These are phyloP conservation scores for Saccharomycopsis crataegensis DNA, from an alignment of 1,139 yeast species.

Conservation along the genomic window DNA sequence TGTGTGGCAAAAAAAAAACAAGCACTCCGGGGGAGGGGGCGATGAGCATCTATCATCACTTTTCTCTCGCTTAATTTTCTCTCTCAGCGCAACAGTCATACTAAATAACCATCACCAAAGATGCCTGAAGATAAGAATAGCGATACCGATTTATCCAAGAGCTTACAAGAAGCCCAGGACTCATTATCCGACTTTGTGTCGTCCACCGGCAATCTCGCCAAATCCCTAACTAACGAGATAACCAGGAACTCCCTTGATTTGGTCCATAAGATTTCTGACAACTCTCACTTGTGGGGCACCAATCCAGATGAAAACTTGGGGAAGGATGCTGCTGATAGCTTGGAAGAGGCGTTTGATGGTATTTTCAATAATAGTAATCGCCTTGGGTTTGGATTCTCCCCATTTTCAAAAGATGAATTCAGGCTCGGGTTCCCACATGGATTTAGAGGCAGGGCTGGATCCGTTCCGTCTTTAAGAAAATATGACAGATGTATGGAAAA, in stretches of 20 bases:
- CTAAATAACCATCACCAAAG: too few species aligned
- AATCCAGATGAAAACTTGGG: too few species aligned
- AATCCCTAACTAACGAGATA: conserved; percentile 9
- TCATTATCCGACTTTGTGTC: conserved; percentile 9
- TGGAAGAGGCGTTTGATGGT: conserved; percentile 1
- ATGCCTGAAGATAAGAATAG: background rate
- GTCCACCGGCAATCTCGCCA: conserved; percentile 15
- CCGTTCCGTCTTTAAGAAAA: conserved; percentile 53
- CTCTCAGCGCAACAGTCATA: too few species aligned
- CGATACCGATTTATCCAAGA: conserved; percentile 10
- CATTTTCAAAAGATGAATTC: background rate
- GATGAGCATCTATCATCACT: too few species aligned
- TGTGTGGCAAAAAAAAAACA: background rate
- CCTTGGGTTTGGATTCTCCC: background rate
- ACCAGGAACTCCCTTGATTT: conserved; percentile 4
- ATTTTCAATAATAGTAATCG: background rate
- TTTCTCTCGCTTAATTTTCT: background rate
- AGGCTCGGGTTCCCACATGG: background rate
- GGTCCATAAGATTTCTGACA: background rate
- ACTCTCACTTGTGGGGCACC: too few species aligned
- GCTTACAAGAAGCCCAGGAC: conserved; percentile 17
- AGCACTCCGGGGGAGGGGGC: background rate
- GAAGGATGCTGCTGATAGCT: too few species aligned
- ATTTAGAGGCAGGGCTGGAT: conserved; percentile 33
- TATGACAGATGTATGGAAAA: conserved; percentile 57